Evolutionary conservation across 1,284 basidiomycete genomes (phyloP).

Genomic region (Marasmius tenuissimus): DNA sequence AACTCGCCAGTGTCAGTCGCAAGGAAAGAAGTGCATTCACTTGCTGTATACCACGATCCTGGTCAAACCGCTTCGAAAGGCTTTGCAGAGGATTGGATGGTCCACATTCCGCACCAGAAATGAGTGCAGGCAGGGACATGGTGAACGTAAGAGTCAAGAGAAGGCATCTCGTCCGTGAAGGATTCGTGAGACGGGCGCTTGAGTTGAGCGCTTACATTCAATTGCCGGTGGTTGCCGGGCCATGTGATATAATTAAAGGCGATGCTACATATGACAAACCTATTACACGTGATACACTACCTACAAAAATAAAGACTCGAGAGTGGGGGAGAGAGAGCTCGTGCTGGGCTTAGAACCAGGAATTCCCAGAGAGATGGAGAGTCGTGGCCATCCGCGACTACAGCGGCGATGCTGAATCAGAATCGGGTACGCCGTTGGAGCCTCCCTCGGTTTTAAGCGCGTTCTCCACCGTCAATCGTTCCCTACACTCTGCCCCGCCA

Average conservation of each 20-base stretch:
- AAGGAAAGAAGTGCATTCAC: slow-evolving; percentile 33
- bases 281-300: background rate
- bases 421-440: background rate
- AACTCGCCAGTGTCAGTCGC: background rate
- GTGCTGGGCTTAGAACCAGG: no score
- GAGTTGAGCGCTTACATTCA: background rate
- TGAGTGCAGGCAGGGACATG: slow-evolving; percentile 78
- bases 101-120: slow-evolving; percentile 75
- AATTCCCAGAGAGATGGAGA: background rate
- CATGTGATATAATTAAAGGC: background rate
- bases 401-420: background rate
- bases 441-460: slow-evolving; percentile 2
- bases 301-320: background rate
- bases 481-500: slow-evolving; percentile 73
- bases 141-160: slow-evolving; percentile 5
- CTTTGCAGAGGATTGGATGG: slow-evolving; percentile 80
- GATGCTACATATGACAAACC: background rate
- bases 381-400: background rate
- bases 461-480: slow-evolving; percentile 26
- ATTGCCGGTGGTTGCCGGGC: background rate
- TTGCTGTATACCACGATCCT: slow-evolving; percentile 77
- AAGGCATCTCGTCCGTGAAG: background rate
- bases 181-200: background rate
- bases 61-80: slow-evolving; percentile 74
- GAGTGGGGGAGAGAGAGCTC: background rate